A percentile compares a stretch with the other conserved stretches of the same genome.
Conservation (phyloP, 1,284 basidiomycete species). For the Sporisorium sorghi region DNA sequence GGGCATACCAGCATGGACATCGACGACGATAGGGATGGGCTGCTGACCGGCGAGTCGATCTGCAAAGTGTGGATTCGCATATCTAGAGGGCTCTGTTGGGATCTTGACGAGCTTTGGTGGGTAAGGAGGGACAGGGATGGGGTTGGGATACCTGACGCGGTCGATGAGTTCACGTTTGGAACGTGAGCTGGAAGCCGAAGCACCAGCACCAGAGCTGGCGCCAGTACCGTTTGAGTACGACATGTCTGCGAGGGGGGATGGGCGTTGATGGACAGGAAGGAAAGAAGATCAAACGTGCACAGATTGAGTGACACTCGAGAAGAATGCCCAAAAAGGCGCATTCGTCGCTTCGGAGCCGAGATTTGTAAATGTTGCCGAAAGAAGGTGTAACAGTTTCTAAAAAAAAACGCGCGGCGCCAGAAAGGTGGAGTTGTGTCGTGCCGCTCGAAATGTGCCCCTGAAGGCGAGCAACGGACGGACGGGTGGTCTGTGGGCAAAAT, state of each 20-base stretch:
- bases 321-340: conserved; percentile 1
- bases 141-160: conserved; percentile 67
- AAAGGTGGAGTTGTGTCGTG: conserved; percentile 12
- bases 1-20: conserved; percentile 67
- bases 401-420: background rate
- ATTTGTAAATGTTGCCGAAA: background rate
- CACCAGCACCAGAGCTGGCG: conserved; percentile 11
- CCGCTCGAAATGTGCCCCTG: conserved; percentile 9
- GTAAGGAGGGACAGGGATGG: conserved; percentile 68
- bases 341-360: conserved; percentile 31
- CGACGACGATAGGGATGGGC: conserved; percentile 63
- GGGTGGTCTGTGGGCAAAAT: conserved; percentile 20
- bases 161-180: conserved; percentile 66
- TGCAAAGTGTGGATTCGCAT: conserved; percentile 62
- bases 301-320: conserved; percentile 7
- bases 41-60: conserved; percentile 60
- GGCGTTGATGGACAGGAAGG: too few species aligned
- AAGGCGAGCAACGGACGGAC: too few species aligned
- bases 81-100: conserved; percentile 54
- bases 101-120: conserved; percentile 65
- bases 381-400: conserved; percentile 11
- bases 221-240: conserved; percentile 40
- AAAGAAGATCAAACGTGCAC: background rate
- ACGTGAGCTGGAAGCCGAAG: conserved; percentile 28
- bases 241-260: conserved; percentile 27